Conservation (phyloP, 2,329 filamentous ascomycete species). For the Penicillium glabrum region DNA sequence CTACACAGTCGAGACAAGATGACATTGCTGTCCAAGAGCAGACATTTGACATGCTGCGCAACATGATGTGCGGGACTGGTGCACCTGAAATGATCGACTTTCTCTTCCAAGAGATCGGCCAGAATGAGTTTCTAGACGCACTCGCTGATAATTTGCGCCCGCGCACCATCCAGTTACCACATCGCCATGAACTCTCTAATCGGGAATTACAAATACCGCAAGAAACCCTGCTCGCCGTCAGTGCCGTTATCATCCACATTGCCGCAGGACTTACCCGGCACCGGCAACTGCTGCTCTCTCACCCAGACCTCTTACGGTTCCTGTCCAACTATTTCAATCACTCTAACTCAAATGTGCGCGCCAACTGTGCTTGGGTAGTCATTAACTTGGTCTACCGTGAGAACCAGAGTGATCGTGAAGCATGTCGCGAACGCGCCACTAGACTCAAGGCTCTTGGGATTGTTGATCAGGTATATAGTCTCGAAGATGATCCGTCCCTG, state of each 20-base stretch:
- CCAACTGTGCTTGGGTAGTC: conserved; percentile 77
- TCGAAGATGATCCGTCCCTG: conserved; percentile 70
- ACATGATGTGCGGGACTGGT: conserved; percentile 71
- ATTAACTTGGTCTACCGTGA: conserved; percentile 85
- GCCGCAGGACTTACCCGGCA: conserved; percentile 78
- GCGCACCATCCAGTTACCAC: conserved; percentile 32
- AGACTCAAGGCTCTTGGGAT: conserved; percentile 73
- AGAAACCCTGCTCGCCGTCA: conserved; percentile 74
- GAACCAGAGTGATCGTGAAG: conserved; percentile 64
- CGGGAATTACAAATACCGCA: conserved; percentile 36
- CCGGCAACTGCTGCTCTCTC: conserved; percentile 72
- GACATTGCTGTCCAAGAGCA: conserved; percentile 88
- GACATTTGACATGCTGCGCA: conserved; percentile 83
- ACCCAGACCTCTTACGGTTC: conserved; percentile 72
- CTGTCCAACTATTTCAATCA: conserved; percentile 73
- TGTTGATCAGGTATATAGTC: conserved; percentile 61
- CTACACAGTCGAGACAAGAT: conserved; percentile 69
- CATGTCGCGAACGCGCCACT: conserved; percentile 64
- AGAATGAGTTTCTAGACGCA: conserved; percentile 77
- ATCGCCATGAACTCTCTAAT: conserved; percentile 31
- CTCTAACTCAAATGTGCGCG: conserved; percentile 70
- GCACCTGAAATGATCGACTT: conserved; percentile 76
- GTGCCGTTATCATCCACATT: conserved; percentile 83
- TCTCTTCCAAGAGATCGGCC: conserved; percentile 72
- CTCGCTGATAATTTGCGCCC: conserved; percentile 74